Base-by-base conservation (phyloP, 768 basidiomycete genomes). In the Tephrocybe sp. region DNA sequence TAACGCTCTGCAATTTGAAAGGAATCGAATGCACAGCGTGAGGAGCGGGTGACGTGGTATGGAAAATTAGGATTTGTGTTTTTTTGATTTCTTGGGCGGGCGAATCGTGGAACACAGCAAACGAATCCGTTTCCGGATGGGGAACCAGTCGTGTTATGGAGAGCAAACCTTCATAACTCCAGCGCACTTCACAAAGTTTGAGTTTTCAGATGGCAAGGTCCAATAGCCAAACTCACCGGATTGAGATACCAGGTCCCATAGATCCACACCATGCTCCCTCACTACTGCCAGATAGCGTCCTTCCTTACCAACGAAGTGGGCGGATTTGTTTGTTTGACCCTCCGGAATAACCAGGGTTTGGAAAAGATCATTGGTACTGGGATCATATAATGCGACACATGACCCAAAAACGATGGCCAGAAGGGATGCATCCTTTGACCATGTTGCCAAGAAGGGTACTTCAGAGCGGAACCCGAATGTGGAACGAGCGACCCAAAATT, bases 391-490 rank as follows among this genome's bases (percentile, higher is more conserved):
- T 5, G 83, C 80, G 44, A 95, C 75, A 51, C 80, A 80, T 13
- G 77, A 62, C 0, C 83, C 83, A 44, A 88, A 77, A 11, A 85
- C 75, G 18, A 95, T 77, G 11, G 87, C 88, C 38, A 98, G 71
- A 26, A 99, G 74, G 5, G 94, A 94, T 8, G 83, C 87, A 64
- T 99, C 97, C 4, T 75, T 77, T 5, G 95, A 91, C 84, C 93
- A 97, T 1, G 83, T 77, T 0, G 79, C 72, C 54, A 83, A 75
- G 45, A 73, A 75, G 26, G 93, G 89, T 43, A 73, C 69, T 60
- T 84, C 79, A n/a, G 75, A 72, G 36, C 86, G 88, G 62, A 88
- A 89, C 34, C 66, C 71, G 57, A 90, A 77, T 1, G 83, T 80
- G 2, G 92, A 87, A 42, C 87, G 84, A 37, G 81, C 74, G n/a